These are phyloP conservation scores for Xylariaceae sp. DNA, from an alignment of 2,329 filamentous ascomycete genomes.

Conservation along the genomic window DNA sequence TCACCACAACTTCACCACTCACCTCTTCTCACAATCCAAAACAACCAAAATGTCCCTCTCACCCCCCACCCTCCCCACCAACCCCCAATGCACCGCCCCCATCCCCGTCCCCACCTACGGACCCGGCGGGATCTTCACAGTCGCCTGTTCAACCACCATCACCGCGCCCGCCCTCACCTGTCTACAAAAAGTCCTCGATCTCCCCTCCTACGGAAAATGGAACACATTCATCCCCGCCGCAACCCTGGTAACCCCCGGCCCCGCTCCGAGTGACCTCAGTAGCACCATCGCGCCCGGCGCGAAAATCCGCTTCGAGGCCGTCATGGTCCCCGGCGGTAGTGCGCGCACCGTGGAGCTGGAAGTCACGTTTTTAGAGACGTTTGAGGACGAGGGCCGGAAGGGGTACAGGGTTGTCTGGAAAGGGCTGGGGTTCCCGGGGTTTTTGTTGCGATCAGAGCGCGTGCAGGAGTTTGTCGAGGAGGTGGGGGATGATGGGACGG, in stretches of 20 bases:
- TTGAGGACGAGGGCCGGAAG: background rate
- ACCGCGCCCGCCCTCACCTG: conserved; percentile 1
- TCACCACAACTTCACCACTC: background rate
- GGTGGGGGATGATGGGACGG: background rate
- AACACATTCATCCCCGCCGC: conserved; percentile 16
- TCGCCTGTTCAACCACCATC: conserved; percentile 13
- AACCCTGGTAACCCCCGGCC: background rate
- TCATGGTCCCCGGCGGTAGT: conserved; percentile 9
- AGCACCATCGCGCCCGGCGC: conserved; percentile 6
- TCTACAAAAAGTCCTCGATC: conserved; percentile 15
- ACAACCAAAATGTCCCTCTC: conserved; percentile 9
- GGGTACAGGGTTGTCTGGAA: conserved; percentile 17
- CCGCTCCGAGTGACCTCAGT: background rate
- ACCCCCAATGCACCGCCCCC: conserved; percentile 5
- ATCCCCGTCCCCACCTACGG: conserved; percentile 18
- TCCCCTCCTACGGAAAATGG: conserved; percentile 11
- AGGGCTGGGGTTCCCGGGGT: conserved; percentile 3
- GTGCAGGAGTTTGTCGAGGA: conserved; percentile 18
- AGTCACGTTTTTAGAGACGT: conserved; percentile 11
- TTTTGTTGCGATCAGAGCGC: conserved; percentile 18
- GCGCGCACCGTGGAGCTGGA: conserved; percentile 15
- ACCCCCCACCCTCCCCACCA: conserved; percentile 11
- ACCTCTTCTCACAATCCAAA: too few relatives aligned
- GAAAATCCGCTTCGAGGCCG: conserved; percentile 11
- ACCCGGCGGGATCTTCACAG: conserved; percentile 13